Percentiles rank a stretch among this genome's conserved stretches.
phyloP scores from a whole-genome alignment of 345 rosid species.

The Cardiospermum halicacabum region DNA sequence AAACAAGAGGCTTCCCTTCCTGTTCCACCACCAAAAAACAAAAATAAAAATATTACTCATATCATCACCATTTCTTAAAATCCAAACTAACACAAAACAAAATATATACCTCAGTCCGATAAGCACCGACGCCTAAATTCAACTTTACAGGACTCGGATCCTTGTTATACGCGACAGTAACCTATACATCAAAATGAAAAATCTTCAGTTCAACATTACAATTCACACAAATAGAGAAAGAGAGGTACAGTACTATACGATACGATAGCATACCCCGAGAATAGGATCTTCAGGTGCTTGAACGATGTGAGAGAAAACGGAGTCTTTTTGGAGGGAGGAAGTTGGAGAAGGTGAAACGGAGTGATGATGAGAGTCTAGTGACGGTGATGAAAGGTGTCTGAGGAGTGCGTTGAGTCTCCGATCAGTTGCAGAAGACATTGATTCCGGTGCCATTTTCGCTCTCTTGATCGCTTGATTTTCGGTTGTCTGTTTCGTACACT shows the following conservation, averaged over 20 bases:
- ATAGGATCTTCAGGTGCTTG: constrained; percentile 91
- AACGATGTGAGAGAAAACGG: constrained; percentile 71
- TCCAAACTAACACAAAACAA: background rate
- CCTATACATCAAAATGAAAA: constrained; percentile 32
- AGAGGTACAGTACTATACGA: constrained; percentile 17
- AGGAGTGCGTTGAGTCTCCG: constrained; percentile 46
- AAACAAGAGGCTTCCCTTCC: constrained; percentile 84
- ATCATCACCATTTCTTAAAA: background rate
- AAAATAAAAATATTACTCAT: background rate
- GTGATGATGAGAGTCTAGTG: constrained; percentile 8
- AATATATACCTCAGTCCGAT: constrained; percentile 71
- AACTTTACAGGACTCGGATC: constrained; percentile 87
- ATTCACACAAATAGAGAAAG: background rate
- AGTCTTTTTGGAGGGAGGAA: constrained; percentile 34
- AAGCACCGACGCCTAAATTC: constrained; percentile 95
- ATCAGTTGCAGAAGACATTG: constrained; percentile 29
- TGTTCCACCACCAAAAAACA: constrained; percentile 18
- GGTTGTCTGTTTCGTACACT: background rate
- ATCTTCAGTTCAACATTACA: background rate
- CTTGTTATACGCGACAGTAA: constrained; percentile 90
- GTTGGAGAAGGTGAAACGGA: constrained; percentile 39
- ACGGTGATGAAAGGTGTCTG: constrained; percentile 31
- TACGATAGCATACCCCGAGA: constrained; percentile 84
- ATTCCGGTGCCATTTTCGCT: constrained; percentile 10
- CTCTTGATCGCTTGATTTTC: background rate